These are phyloP conservation scores for Hypoxylon sp. DNA, from an alignment of 2,329 filamentous ascomycete species.

Conservation along the genomic window DNA sequence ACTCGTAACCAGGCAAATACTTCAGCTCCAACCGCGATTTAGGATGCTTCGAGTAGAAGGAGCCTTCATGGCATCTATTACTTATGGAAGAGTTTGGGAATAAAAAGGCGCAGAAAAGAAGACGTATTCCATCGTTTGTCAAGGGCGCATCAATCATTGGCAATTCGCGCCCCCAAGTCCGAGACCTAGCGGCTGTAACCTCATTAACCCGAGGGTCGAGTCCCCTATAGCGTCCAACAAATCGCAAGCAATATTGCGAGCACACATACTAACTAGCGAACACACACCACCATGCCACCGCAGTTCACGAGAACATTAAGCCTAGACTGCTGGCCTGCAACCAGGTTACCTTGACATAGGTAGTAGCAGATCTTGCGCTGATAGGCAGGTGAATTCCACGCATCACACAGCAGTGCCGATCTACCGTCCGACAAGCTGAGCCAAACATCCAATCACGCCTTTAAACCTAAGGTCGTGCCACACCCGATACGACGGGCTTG, in stretches of 20 bases:
- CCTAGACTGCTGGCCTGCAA: neutral
- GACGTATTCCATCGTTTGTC: neutral
- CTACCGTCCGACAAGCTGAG: conserved; percentile 40
- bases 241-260: neutral
- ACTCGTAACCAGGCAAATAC: neutral
- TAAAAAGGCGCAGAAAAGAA: neutral
- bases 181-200: conserved; percentile 22
- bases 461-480: conserved; percentile 23
- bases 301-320: neutral
- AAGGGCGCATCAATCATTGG: no score
- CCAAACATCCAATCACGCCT: conserved; percentile 37
- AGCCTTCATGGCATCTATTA: neutral
- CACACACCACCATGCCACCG: neutral
- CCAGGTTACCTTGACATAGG: neutral
- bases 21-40: neutral
- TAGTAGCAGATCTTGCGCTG: conserved; percentile 36
- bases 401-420: conserved; percentile 25
- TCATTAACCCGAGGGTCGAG: conserved; percentile 8
- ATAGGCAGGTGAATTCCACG: conserved; percentile 41
- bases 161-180: neutral
- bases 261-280: neutral
- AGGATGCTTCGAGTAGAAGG: neutral
- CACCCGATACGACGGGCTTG: conserved; percentile 5
- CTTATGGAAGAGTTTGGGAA: neutral
- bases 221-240: no score